Percentiles rank a stretch among this genome's conserved stretches.
Evolutionary conservation across 768 basidiomycete genomes (phyloP).

Genomic region (Chalciporus chontae): DNA sequence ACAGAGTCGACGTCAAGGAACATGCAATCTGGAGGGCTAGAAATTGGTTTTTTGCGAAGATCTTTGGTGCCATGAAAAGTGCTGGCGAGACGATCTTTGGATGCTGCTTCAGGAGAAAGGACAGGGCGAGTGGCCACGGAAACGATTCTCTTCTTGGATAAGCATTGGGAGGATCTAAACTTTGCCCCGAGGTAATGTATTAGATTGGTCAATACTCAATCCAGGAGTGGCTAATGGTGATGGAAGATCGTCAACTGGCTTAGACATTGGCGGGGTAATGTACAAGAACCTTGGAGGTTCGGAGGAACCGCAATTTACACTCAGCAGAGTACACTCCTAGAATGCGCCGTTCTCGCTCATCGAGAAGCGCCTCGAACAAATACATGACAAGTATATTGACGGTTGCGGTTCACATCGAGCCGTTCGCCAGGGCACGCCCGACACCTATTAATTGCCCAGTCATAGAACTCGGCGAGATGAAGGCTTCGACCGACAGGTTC

Average conservation of each 20-base stretch:
- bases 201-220: no score
- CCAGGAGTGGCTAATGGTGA: no score
- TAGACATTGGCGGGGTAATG: no score
- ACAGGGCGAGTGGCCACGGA: background rate
- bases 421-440: background rate
- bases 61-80: constrained; percentile 11
- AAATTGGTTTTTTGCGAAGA: constrained; percentile 26
- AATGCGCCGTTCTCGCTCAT: background rate
- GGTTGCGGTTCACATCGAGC: background rate
- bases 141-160: constrained; percentile 18
- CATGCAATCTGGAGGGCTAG: constrained; percentile 35
- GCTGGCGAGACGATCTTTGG: background rate
- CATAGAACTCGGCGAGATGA: no score
- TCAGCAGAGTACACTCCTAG: no score
- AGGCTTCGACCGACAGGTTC: constrained; percentile 9
- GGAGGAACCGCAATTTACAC: no score
- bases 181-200: no score
- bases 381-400: background rate
- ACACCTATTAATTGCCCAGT: background rate
- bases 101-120: constrained; percentile 10
- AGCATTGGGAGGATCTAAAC: background rate
- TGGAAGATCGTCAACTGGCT: no score
- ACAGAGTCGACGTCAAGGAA: constrained; percentile 47
- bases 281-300: no score
- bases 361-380: background rate